A percentile compares a stretch with the other conserved stretches of the same genome.
Evolutionary conservation across 164 flowering plant species (phyloP).

Genomic region (Chimonanthus salicifolius): DNA sequence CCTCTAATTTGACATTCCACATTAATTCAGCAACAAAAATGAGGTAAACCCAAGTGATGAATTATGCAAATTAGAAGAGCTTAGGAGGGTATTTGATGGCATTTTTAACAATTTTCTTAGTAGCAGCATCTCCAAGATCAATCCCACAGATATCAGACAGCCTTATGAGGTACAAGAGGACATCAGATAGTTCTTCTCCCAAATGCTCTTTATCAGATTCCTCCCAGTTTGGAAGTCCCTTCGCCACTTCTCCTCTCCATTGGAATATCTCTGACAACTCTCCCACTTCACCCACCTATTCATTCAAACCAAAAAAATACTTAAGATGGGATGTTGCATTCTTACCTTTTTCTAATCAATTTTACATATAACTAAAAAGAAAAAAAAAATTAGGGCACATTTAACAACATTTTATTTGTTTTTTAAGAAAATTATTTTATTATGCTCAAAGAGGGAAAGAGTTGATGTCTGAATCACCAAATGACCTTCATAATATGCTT

Average conservation of each 20-base stretch:
- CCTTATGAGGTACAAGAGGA: constrained; percentile 51
- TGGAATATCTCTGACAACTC: constrained; percentile 30
- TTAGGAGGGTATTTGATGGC: constrained; percentile 48
- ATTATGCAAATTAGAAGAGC: background rate
- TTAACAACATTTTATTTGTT: no score
- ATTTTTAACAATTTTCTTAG: constrained; percentile 47
- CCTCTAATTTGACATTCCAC: no score
- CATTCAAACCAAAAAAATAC: no score
- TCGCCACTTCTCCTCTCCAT: constrained; percentile 33
- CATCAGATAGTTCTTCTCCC: constrained; percentile 67
- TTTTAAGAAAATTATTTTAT: no score
- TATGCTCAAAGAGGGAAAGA: no score
- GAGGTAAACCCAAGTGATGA: constrained; percentile 5
- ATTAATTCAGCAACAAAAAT: background rate
- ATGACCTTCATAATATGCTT: no score
- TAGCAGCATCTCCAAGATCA: constrained; percentile 58
- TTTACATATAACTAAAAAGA: no score
- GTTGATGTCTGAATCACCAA: no score
- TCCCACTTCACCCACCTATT: constrained; percentile 25
- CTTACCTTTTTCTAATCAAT: no score
- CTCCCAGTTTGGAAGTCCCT: constrained; percentile 55
- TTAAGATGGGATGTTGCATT: no score
- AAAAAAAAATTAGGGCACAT: no score
- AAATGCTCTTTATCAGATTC: constrained; percentile 60
- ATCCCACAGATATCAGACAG: constrained; percentile 61